Evolutionary conservation across 495 filamentous ascomycete species (phyloP).

Genomic region (Penicillium diatomitis): DNA sequence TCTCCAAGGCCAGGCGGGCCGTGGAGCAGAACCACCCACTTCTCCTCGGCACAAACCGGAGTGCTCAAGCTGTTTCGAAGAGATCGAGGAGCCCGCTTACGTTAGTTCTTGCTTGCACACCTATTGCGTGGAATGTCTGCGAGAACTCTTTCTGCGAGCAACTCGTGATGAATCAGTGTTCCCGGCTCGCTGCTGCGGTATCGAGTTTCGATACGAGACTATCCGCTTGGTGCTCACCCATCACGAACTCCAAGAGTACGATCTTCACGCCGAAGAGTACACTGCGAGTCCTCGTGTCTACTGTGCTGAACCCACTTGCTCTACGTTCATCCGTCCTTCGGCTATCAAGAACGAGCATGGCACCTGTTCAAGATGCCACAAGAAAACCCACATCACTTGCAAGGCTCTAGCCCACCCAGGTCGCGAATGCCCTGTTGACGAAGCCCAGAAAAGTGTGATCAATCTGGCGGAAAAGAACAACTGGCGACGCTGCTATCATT

Average conservation of each 20-base stretch:
- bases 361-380: not conserved
- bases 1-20: no score
- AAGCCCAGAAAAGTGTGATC: not conserved
- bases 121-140: not conserved
- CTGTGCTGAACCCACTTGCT: not conserved
- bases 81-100: not conserved
- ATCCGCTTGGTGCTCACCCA: not conserved
- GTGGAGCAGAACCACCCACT: no score
- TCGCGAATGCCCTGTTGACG: not conserved
- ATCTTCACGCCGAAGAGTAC: not conserved
- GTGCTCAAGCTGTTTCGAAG: not conserved
- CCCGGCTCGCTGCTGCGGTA: not conserved
- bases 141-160: not conserved
- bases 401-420: not conserved
- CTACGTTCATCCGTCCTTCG: not conserved
- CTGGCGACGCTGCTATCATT: not conserved
- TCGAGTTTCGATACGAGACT: not conserved
- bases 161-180: not conserved
- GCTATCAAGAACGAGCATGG: not conserved
- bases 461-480: not conserved
- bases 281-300: not conserved
- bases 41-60: not conserved
- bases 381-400: not conserved
- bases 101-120: not conserved
- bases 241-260: not conserved